phyloP scores from a whole-genome alignment of 2,329 filamentous ascomycete species.

The Eutypella sp. region DNA sequence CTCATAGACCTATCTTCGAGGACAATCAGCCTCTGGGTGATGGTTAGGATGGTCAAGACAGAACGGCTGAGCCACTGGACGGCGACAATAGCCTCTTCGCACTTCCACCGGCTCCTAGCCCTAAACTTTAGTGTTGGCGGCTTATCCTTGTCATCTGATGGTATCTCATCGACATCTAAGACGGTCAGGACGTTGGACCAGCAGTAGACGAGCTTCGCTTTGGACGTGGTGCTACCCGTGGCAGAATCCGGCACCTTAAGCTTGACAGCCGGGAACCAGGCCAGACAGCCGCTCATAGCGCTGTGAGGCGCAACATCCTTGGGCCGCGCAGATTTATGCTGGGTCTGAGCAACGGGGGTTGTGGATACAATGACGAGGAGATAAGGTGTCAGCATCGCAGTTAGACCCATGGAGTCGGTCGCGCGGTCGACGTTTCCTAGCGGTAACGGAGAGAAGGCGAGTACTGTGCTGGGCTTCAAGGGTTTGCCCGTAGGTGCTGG shows the following conservation, averaged over 20 bases:
- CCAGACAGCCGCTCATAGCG: constrained; percentile 86
- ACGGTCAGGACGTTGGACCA: constrained; percentile 98
- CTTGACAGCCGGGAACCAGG: constrained; percentile 96
- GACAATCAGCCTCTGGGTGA: constrained; percentile 88
- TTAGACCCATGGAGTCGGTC: constrained; percentile 83
- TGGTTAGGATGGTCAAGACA: constrained; percentile 84
- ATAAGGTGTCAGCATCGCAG: constrained; percentile 93
- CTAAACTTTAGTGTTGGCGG: constrained; percentile 75
- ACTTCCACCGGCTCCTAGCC: constrained; percentile 82
- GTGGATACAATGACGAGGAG: constrained; percentile 95
- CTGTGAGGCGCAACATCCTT: constrained; percentile 89
- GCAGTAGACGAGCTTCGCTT: constrained; percentile 89
- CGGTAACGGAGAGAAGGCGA: constrained; percentile 85
- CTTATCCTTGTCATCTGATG: constrained; percentile 66
- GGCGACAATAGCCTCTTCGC: constrained; percentile 91
- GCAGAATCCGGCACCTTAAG: constrained; percentile 70
- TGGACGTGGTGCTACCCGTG: constrained; percentile 64
- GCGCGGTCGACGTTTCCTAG: constrained; percentile 89
- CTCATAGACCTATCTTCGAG: constrained; percentile 85
- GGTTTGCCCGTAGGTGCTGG: constrained; percentile 57
- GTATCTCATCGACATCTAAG: constrained; percentile 75
- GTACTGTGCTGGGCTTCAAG: constrained; percentile 87
- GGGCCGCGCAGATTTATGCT: constrained; percentile 86
- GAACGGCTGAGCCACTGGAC: constrained; percentile 96
- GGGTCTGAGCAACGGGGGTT: constrained; percentile 90